These are phyloP conservation scores for Fusarium anguioides DNA, from an alignment of 2,329 filamentous ascomycete species.

Conservation along the genomic window DNA sequence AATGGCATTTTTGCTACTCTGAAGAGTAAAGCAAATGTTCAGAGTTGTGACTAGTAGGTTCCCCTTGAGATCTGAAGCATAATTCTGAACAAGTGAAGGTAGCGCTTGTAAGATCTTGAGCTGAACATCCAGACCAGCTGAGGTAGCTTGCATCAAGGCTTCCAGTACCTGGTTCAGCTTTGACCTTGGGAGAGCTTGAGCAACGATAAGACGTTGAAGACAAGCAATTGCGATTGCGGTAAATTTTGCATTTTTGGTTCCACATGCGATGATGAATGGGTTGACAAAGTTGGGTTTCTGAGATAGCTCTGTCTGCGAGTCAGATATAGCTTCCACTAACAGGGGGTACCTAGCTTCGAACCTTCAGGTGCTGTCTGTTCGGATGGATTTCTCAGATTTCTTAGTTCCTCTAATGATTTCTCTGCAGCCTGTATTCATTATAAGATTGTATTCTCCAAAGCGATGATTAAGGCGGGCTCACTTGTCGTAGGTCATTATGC, in stretches of 20 bases:
- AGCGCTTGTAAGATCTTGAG: constrained; percentile 95
- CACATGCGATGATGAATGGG: constrained; percentile 93
- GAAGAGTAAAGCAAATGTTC: constrained; percentile 91
- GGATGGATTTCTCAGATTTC: constrained; percentile 54
- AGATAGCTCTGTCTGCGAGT: constrained; percentile 74
- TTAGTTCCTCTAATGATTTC: constrained; percentile 91
- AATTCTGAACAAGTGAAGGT: constrained; percentile 90
- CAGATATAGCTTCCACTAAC: constrained; percentile 31
- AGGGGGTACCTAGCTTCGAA: constrained; percentile 34
- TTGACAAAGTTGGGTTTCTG: constrained; percentile 86
- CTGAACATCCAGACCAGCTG: constrained; percentile 85
- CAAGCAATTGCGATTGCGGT: constrained; percentile 88
- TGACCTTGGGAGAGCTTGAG: constrained; percentile 79
- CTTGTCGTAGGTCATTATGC: constrained; percentile 87
- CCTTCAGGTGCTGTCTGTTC: constrained; percentile 55
- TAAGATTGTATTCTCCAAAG: not conserved
- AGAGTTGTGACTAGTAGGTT: constrained; percentile 84
- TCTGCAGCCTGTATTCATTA: constrained; percentile 77
- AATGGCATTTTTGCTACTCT: constrained; percentile 90
- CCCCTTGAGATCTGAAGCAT: constrained; percentile 81
- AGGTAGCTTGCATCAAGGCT: constrained; percentile 86
- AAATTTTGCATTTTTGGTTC: constrained; percentile 89
- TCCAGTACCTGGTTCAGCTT: constrained; percentile 88
- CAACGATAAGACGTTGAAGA: constrained; percentile 87
- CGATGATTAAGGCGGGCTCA: constrained; percentile 52